These are phyloP conservation scores for Fusarium sp. DNA, from an alignment of 2,329 filamentous ascomycete genomes.

Conservation along the genomic window DNA sequence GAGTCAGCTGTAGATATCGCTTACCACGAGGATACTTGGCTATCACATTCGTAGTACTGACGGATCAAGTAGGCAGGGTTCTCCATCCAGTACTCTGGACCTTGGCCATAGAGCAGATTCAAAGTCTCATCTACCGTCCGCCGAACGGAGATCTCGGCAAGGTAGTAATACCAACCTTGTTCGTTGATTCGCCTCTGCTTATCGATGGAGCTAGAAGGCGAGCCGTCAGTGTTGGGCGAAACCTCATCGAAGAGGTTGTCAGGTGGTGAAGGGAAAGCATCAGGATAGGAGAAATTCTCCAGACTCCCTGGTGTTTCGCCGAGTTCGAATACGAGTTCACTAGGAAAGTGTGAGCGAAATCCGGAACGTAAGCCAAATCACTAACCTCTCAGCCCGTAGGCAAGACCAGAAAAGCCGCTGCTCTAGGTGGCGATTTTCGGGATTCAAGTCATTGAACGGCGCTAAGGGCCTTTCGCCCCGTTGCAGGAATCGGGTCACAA, in stretches of 20 bases:
- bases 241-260: neutral
- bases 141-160: neutral
- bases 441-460: neutral
- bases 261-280: neutral
- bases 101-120: neutral
- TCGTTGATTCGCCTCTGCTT: neutral
- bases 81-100: neutral
- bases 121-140: neutral
- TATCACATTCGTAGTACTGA: neutral
- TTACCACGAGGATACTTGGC: neutral
- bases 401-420: neutral
- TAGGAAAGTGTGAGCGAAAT: neutral
- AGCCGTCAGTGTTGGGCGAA: neutral
- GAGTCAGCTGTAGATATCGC: neutral
- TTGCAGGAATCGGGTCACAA: neutral
- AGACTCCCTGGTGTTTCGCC: neutral
- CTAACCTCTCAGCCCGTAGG: neutral
- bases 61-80: neutral
- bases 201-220: neutral
- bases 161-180: neutral
- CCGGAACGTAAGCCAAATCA: neutral
- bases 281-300: neutral
- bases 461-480: neutral
- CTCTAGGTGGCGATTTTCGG: neutral
- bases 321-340: neutral